Evolutionary conservation across 2,329 filamentous ascomycete genomes (phyloP), one percentile per base, ranked within the genome.

Genomic region (Aspergillus sp.): DNA sequence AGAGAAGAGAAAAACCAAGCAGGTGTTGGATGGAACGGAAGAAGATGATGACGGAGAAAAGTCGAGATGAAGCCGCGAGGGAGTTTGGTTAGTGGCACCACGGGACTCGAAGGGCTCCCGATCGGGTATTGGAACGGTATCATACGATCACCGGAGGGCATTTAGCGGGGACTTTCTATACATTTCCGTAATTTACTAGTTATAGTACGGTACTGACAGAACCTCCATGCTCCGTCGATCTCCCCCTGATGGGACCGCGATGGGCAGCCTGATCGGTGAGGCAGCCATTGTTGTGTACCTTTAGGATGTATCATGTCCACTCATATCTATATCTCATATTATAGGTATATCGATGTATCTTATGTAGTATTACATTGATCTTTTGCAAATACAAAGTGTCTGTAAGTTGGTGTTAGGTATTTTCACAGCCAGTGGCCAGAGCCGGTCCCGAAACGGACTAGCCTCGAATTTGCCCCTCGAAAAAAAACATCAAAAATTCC

Each of bases 401-500:
- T n/a, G 29, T 7, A 32, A 32, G 29, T 38, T 38, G 34, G 16
- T 38, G 34, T 38, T 7, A n/a, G 34, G 16, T n/a, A 38, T 17
- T 38, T n/a, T n/a, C 14, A 38, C 14, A 11, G 34, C 16, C 34
- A 38, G 14, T 20, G 49, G 54, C 55, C 45, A 52, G 52, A 56
- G 31, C 53, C 46, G 53, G 38, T 11, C 50, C 54, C 34, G 31
- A 58, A 55, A 1, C 5, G 43, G 55, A 10, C 49, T 61, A 61
- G 58, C 51, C 32, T 38, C 10, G 11, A 17, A 17, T 49, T 55
- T 50, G 55, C 57, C 56, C 57, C 60, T 56, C 57, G 40, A 45
- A 50, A 50, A 47, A 48, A 51, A 40, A 52, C 23, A 47, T 65
- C 64, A 64, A 64, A 65, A 60, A 56, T 60, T 59, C 60, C 62